These are phyloP conservation scores for Yarrowia bubula DNA, from an alignment of 805 yeast genomes.

Conservation along the genomic window DNA sequence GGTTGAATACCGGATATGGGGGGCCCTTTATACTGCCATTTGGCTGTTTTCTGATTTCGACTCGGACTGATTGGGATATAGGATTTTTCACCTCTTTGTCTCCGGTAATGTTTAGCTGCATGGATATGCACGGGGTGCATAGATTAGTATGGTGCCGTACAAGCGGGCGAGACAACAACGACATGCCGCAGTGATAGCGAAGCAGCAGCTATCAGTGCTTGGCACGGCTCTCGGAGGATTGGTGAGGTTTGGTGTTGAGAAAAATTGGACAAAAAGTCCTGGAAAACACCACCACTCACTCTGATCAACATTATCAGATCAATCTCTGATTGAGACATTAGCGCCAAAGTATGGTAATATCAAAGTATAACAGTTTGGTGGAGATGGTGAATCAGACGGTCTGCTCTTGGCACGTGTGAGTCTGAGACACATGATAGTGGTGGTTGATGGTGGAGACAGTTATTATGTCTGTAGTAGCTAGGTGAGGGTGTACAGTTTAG, in stretches of 20 bases:
- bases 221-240: neutral
- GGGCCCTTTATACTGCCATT: neutral
- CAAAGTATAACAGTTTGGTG: too few relatives aligned
- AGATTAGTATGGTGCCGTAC: constrained; percentile 19
- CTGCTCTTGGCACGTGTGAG: neutral
- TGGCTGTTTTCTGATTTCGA: neutral
- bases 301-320: neutral
- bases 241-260: neutral
- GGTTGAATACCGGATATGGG: neutral
- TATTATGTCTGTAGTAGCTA: too few relatives aligned
- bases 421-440: neutral
- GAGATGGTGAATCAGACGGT: neutral
- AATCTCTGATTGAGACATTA: neutral
- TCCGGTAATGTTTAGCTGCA: neutral
- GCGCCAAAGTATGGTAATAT: neutral
- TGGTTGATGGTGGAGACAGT: neutral
- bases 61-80: too few relatives aligned
- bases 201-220: neutral
- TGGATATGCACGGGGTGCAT: neutral
- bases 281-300: too few relatives aligned
- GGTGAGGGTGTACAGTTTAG: too few relatives aligned
- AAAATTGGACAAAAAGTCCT: too few relatives aligned
- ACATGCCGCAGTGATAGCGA: neutral
- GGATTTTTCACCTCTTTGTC: neutral
- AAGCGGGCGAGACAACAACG: neutral